Conservation (phyloP, 2,329 filamentous ascomycete species). For the Aspergillus sp. region DNA sequence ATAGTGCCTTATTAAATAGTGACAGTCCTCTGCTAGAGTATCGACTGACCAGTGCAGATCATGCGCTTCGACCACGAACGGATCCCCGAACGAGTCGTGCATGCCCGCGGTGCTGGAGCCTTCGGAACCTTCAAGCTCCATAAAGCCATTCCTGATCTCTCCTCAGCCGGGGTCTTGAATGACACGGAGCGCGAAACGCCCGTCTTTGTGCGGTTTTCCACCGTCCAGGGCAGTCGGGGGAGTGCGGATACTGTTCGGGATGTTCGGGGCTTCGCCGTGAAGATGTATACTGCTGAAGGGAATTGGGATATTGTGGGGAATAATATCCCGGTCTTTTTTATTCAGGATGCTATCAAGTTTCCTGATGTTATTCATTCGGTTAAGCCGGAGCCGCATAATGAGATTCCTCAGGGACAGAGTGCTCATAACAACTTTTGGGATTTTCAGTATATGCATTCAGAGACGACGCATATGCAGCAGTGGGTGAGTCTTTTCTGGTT, state of each 20-base stretch:
- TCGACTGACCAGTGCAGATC: constrained; percentile 35
- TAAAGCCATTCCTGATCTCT: constrained; percentile 64
- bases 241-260: constrained; percentile 82
- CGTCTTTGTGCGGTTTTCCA: constrained; percentile 74
- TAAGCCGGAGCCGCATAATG: constrained; percentile 44
- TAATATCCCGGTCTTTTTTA: constrained; percentile 46
- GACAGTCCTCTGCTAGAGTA: background rate
- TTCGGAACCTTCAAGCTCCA: constrained; percentile 68
- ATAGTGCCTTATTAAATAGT: too few species aligned
- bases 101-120: constrained; percentile 65
- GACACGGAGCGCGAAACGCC: constrained; percentile 67
- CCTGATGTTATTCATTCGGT: constrained; percentile 45
- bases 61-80: constrained; percentile 73
- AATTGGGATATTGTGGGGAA: constrained; percentile 61
- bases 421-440: constrained; percentile 56
- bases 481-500: constrained; percentile 24
- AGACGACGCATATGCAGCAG: constrained; percentile 37
- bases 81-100: constrained; percentile 68
- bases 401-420: constrained; percentile 53
- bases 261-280: constrained; percentile 76
- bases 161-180: constrained; percentile 64
- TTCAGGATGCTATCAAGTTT: constrained; percentile 45
- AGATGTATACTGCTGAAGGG: constrained; percentile 76
- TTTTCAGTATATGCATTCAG: constrained; percentile 36
- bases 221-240: constrained; percentile 72